These are phyloP conservation scores for Centrapalus pauciflorus DNA, from an alignment of 129 eudicot genomes.

Conservation along the genomic window DNA sequence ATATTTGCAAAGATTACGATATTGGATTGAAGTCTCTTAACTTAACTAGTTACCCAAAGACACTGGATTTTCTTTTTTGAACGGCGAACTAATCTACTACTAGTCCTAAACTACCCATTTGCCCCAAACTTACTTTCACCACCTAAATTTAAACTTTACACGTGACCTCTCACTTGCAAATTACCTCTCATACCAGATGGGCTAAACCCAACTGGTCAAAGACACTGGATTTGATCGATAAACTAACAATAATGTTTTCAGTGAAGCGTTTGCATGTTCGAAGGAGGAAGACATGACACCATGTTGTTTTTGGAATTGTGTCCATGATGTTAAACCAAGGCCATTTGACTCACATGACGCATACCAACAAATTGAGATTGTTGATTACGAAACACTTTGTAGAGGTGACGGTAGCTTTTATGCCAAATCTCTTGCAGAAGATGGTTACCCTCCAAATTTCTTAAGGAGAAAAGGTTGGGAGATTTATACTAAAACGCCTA, in stretches of 20 bases:
- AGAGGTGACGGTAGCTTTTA: slow-evolving; percentile 23
- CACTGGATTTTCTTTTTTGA: no score
- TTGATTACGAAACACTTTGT: not conserved
- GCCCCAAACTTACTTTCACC: no score
- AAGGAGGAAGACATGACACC: slow-evolving; percentile 55
- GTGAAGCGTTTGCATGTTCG: slow-evolving; percentile 58
- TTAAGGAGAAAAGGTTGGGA: slow-evolving; percentile 48
- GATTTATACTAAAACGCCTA: slow-evolving; percentile 37
- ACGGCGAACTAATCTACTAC: no score
- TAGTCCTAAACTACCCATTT: no score
- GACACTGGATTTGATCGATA: no score
- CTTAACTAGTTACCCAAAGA: no score
- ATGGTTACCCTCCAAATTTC: slow-evolving; percentile 55
- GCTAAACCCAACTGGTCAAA: no score
- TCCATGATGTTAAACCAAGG: slow-evolving; percentile 54
- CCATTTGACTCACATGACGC: slow-evolving; percentile 46
- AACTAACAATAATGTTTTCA: slow-evolving; percentile 9
- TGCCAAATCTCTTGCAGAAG: slow-evolving; percentile 45
- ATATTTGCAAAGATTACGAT: no score
- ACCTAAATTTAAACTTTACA: no score
- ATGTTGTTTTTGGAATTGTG: slow-evolving; percentile 42
- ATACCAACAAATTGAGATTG: slow-evolving; percentile 60
- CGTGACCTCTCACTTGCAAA: no score
- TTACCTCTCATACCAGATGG: no score
- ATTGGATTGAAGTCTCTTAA: no score